These are phyloP conservation scores for Aegilops longissima DNA, from an alignment of 176 grass and related monocot genomes.

Conservation along the genomic window DNA sequence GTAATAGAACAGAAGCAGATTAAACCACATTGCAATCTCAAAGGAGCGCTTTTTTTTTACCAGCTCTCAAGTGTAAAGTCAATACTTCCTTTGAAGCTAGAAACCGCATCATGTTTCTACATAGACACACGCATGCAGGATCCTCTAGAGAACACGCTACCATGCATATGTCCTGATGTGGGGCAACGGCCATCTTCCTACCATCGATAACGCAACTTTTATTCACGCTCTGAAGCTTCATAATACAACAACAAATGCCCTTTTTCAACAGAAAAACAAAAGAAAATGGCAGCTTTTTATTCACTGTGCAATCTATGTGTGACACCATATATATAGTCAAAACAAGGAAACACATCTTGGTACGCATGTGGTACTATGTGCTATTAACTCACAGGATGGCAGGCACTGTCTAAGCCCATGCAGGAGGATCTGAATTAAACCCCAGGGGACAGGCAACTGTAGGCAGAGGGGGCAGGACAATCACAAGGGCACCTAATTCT, in stretches of 20 bases:
- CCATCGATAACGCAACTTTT: neutral
- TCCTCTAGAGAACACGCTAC: neutral
- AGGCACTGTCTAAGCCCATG: neutral
- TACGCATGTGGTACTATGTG: constrained; percentile 1
- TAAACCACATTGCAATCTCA: neutral
- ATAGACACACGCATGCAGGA: constrained; percentile 5
- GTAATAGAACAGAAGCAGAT: neutral
- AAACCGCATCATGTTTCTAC: neutral
- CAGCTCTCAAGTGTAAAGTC: neutral
- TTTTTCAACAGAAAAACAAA: neutral
- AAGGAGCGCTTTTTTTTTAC: neutral
- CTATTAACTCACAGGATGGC: neutral
- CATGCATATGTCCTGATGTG: neutral
- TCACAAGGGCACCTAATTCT: constrained; percentile 24
- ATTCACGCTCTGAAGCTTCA: neutral
- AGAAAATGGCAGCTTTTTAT: neutral
- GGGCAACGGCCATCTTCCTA: neutral
- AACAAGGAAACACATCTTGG: neutral
- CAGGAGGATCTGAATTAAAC: constrained; percentile 15
- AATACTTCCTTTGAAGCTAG: constrained; percentile 21
- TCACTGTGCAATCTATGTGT: neutral
- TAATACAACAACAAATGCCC: neutral
- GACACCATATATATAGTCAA: neutral
- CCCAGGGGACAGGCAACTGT: constrained; percentile 17
- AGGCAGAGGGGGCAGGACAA: neutral